Evolutionary conservation across 495 filamentous ascomycete genomes (phyloP).

Genomic region (Hamigera avellanea): DNA sequence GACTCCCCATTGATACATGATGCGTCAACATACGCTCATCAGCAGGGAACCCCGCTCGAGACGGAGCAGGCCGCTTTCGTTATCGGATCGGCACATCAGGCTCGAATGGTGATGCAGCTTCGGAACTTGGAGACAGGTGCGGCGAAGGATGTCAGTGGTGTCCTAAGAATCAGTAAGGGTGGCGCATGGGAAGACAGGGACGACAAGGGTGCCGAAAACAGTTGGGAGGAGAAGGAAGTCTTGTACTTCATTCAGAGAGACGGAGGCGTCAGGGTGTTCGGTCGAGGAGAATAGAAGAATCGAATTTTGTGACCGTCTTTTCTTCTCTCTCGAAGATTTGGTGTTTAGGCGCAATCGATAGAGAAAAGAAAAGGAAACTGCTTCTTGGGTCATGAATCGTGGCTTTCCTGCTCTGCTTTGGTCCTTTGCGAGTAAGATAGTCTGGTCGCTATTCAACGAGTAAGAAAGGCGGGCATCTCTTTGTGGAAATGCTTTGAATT

Average conservation of each 20-base stretch:
- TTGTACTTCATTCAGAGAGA: constrained; percentile 71
- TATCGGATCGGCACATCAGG: constrained; percentile 61
- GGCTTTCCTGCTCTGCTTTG: background rate
- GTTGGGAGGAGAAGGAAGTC: constrained; percentile 53
- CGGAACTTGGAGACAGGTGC: constrained; percentile 70
- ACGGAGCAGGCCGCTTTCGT: constrained; percentile 57
- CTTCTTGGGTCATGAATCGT: background rate
- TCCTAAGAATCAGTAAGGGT: constrained; percentile 62
- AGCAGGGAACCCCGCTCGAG: constrained; percentile 46
- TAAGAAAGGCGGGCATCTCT: background rate
- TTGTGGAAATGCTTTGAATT: constrained; percentile 7
- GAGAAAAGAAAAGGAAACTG: constrained; percentile 1
- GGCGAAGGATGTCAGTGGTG: constrained; percentile 84
- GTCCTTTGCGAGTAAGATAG: background rate
- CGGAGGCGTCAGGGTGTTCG: constrained; percentile 71
- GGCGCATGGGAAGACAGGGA: constrained; percentile 26
- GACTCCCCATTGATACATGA: constrained; percentile 57
- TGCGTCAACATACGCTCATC: constrained; percentile 17
- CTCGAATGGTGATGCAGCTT: constrained; percentile 54
- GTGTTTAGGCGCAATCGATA: constrained; percentile 8
- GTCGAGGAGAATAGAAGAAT: constrained; percentile 48
- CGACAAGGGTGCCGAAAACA: constrained; percentile 18
- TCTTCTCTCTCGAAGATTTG: constrained; percentile 1
- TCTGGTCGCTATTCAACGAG: background rate
- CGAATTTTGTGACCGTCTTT: constrained; percentile 2